phyloP scores from a whole-genome alignment of 805 yeast species.

The Metschnikowia sp. region DNA sequence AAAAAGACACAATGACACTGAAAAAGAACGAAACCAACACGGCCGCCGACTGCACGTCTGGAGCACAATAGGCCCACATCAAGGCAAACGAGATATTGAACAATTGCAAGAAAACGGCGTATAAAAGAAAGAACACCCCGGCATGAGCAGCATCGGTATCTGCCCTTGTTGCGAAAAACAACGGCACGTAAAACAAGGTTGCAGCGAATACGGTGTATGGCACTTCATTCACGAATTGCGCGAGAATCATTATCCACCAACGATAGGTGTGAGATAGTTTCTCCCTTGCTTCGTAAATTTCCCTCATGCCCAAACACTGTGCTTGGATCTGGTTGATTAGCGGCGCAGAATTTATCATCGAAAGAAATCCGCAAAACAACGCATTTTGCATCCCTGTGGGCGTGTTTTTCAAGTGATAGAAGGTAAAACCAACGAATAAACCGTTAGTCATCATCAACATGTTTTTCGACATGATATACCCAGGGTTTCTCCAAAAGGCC shows the following conservation, averaged over 20 bases:
- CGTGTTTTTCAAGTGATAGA: conserved; percentile 19
- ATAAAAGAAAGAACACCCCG: conserved; percentile 44
- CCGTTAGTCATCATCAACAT: conserved; percentile 35
- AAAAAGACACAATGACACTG: conserved; percentile 56
- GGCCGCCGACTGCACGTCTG: conserved; percentile 67
- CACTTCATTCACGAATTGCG: conserved; percentile 54
- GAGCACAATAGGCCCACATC: conserved; percentile 52
- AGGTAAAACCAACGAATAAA: conserved; percentile 41
- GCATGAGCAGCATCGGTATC: conserved; percentile 22
- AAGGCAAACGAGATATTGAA: conserved; percentile 43
- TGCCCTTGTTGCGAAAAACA: conserved; percentile 34
- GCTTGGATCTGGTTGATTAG: conserved; percentile 61
- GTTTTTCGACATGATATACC: conserved; percentile 15
- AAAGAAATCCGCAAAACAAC: conserved; percentile 51
- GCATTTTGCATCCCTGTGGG: conserved; percentile 30
- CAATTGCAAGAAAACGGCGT: conserved; percentile 46
- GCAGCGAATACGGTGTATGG: conserved; percentile 47
- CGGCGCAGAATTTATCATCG: conserved; percentile 55
- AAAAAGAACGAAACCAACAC: conserved; percentile 54
- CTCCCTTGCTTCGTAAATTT: conserved; percentile 70
- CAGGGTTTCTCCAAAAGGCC: conserved; percentile 18
- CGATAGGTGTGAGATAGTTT: conserved; percentile 68
- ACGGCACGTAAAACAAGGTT: conserved; percentile 34
- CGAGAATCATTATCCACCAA: conserved; percentile 59
- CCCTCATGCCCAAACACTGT: conserved; percentile 54